Evolutionary conservation across 768 basidiomycete species (phyloP), one percentile per base, ranked within the genome.

Genomic region (Lentinula boryana): DNA sequence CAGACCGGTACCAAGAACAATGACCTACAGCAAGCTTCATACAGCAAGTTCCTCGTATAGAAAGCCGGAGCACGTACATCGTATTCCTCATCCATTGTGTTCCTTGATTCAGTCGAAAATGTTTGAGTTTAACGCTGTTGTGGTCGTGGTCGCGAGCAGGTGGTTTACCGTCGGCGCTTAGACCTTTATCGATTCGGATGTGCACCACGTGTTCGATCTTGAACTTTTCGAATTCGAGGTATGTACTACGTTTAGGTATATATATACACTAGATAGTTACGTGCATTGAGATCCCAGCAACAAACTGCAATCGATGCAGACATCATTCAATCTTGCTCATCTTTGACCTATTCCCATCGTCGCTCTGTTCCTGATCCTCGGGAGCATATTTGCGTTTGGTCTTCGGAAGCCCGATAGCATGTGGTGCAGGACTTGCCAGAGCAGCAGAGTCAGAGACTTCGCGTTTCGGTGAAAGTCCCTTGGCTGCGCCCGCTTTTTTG

Each of bases 1-100:
- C 70, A 99, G 79, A 63, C 97, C 97, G 63, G 97, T 99, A 63
- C 97, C 97, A 68, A 98, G 84, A 65, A 95, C 89, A 73, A 93
- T 84, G 74, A 91, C 91, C 90, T 93, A 71, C 38, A 53, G 54
- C 59, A 65, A 60, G 23, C 13, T 66, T 61, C 62, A 16, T 18
- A 23, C 5, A 38, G 36, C 13, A 40, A 21, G 21, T 10, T 10
- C 16, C 18, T 31, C 0, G 31, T 40, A 16, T 27, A 40, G 1
- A 8, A 9, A 16, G 21, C 23, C 21, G 9, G 15, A 31, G 32
- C 8, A 53, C 12, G 64, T 73, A 97, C 95, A 75, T 98, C 95
- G 79, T 98, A 98, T 81, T 93, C 90, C 82, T 98, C 96, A 89
- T 99, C 96, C 96, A 99, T 97, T 74, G 69, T 78, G 66, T 65